These are phyloP conservation scores for Catunica adiposa DNA, from an alignment of 2,329 filamentous ascomycete species.

Conservation along the genomic window DNA sequence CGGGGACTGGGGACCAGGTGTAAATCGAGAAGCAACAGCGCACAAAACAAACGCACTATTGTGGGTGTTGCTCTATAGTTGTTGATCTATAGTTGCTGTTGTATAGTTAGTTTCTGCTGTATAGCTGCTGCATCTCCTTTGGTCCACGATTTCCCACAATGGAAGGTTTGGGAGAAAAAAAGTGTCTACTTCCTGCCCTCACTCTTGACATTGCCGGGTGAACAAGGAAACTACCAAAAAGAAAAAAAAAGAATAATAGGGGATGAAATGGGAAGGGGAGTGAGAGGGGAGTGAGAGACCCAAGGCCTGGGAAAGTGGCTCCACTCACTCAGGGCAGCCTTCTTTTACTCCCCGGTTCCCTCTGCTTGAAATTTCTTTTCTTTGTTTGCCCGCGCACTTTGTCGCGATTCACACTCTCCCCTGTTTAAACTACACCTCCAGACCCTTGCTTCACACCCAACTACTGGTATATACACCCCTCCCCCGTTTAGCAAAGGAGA, in stretches of 20 bases:
- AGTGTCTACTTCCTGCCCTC: not conserved
- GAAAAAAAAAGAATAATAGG: not conserved
- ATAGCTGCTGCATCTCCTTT: not conserved
- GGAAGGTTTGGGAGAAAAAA: not conserved
- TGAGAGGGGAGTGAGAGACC: not conserved
- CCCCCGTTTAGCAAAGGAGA: not conserved
- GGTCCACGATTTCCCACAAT: not conserved
- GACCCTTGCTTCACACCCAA: not conserved
- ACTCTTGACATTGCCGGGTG: not conserved
- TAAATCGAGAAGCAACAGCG: not conserved
- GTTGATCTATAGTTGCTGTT: not conserved
- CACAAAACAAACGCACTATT: too few relatives aligned
- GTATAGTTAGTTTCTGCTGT: not conserved
- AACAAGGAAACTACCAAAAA: not conserved
- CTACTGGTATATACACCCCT: not conserved
- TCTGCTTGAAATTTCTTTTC: not conserved
- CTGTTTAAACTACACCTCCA: not conserved
- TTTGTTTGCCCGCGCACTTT: slow-evolving; percentile 5
- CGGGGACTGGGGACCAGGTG: not conserved
- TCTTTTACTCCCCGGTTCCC: slow-evolving; percentile 2
- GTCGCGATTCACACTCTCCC: slow-evolving; percentile 4
- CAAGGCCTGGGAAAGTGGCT: not conserved
- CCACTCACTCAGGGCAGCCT: not conserved
- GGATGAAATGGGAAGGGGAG: not conserved
- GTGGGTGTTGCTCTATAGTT: not conserved